phyloP scores from a whole-genome alignment of 2,329 filamentous ascomycete genomes.

The Tolypocladium ovalisporum region DNA sequence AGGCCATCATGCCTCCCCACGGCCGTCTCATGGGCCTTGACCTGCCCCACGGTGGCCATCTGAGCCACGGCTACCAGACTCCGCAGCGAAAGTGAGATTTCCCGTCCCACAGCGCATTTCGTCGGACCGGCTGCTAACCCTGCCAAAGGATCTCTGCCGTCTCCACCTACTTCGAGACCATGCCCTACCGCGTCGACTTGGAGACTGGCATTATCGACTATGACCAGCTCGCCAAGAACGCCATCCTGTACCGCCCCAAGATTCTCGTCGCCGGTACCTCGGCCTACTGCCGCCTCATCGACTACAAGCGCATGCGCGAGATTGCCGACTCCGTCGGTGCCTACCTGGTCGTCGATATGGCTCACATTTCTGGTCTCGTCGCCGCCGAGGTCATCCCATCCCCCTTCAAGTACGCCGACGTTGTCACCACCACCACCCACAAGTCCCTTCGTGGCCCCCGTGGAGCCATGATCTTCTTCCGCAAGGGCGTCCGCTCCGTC shows the following conservation, averaged over 20 bases:
- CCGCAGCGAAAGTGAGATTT: conserved; percentile 69
- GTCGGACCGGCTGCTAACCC: not conserved
- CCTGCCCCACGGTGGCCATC: conserved; percentile 85
- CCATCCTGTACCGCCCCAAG: conserved; percentile 88
- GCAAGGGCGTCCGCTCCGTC: conserved; percentile 84
- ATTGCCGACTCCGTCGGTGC: conserved; percentile 89
- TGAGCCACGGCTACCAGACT: conserved; percentile 96
- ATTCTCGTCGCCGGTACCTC: conserved; percentile 93
- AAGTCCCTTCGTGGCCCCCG: conserved; percentile 96
- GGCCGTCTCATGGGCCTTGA: conserved; percentile 96
- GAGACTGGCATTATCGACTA: conserved; percentile 97
- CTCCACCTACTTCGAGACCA: conserved; percentile 98
- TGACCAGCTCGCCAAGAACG: conserved; percentile 81
- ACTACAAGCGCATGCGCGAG: conserved; percentile 92
- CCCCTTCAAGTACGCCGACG: conserved; percentile 84
- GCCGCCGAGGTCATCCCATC: conserved; percentile 88
- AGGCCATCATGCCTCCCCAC: conserved; percentile 91
- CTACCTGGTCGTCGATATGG: conserved; percentile 96
- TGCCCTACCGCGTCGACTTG: conserved; percentile 86
- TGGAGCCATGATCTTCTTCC: conserved; percentile 99
- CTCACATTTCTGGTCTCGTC: conserved; percentile 93
- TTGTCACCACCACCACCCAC: conserved; percentile 98
- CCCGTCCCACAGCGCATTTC: not conserved
- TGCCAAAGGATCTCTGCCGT: conserved; percentile 71
- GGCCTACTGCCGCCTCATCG: conserved; percentile 95